Conservation (phyloP, 2,329 filamentous ascomycete species). For the Magnaporthiopsis rhizophila region DNA sequence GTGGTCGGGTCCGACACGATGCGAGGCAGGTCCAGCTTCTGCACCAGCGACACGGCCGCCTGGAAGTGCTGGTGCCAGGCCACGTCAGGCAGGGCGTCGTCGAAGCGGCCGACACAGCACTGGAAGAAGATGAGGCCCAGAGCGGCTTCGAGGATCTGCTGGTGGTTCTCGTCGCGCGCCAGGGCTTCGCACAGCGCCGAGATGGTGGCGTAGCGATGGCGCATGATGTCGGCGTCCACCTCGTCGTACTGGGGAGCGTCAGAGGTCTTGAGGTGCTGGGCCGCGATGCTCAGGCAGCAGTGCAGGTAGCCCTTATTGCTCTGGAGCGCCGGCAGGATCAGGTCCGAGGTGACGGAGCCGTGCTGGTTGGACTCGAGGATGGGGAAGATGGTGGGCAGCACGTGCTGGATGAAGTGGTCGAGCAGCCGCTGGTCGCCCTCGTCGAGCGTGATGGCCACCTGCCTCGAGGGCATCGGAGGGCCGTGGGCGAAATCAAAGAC, state of each 20-base stretch:
- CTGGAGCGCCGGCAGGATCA: conserved; percentile 81
- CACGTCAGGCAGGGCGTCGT: conserved; percentile 82
- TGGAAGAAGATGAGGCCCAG: conserved; percentile 96
- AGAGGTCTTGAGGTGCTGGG: conserved; percentile 82
- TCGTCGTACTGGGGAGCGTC: conserved; percentile 59
- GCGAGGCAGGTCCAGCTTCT: conserved; percentile 72
- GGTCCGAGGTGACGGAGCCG: conserved; percentile 69
- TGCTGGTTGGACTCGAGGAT: conserved; percentile 86
- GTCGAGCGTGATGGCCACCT: conserved; percentile 73
- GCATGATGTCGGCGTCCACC: conserved; percentile 84
- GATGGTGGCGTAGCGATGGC: conserved; percentile 83
- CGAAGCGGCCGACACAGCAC: conserved; percentile 77
- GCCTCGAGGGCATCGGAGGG: conserved; percentile 51
- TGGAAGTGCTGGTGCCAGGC: conserved; percentile 97
- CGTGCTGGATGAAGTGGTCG: conserved; percentile 83
- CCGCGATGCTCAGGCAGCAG: conserved; percentile 89
- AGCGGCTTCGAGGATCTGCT: conserved; percentile 84
- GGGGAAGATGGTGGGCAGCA: conserved; percentile 84
- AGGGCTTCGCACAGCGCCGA: conserved; percentile 77
- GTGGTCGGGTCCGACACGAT: conserved; percentile 45
- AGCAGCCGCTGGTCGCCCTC: conserved; percentile 76
- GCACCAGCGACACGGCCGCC: conserved; percentile 75
- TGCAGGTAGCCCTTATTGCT: conserved; percentile 91
- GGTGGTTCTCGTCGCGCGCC: conserved; percentile 70
- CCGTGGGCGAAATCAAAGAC: conserved; percentile 77